Base-by-base conservation (phyloP, 352 stramenopile species). In the Phytopythium cucurbitacearum region DNA sequence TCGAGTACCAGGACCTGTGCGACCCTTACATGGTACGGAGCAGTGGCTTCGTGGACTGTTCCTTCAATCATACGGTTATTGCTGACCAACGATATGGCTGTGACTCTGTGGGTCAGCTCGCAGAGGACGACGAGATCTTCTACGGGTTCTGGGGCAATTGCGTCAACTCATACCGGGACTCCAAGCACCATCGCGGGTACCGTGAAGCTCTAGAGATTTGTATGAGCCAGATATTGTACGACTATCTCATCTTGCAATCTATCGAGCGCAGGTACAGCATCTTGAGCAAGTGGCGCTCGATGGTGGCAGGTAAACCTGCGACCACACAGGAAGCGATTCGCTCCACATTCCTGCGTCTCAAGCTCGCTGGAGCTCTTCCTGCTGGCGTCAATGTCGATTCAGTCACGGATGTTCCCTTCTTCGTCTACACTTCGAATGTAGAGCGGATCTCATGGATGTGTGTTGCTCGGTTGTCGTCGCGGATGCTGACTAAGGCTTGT, bases 381-480 rank as follows among this genome's bases (percentile, higher is more conserved):
- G 48, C 51, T 4, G 60, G 49, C 34, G 67, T 80, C 35, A 44
- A 50, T 0, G 13, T 44, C 10, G 49, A 70, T 35, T 56, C 51
- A 7, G 61, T 87, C 39, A 80, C 79, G 3, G 73, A 60, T 48
- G 69, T 80, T 11, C 81, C 83, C 11, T 97, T 97, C 62, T 97
- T 96, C 59, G 50, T 95, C 60, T 97, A 95, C 69, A 97, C 89
- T 1, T 96, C 84, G 6, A 97, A 97, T 66, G 89, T 97, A 64
- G 43, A 28, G 21, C 21, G 21, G 48, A 13, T 16, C 35, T 52
- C n/a, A 42, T n/a, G 16, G 10, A 28, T 33, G 44, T 46, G 40
- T 21, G 11, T 43, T 44, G 16, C n/a, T 56, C 12, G 44, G 21
- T 54, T 13, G 35, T 46, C 1, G 21, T 44, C 9, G 39, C 36